phyloP scores from a whole-genome alignment of 2,329 filamentous ascomycete species.

The Fusarium coffeatum region DNA sequence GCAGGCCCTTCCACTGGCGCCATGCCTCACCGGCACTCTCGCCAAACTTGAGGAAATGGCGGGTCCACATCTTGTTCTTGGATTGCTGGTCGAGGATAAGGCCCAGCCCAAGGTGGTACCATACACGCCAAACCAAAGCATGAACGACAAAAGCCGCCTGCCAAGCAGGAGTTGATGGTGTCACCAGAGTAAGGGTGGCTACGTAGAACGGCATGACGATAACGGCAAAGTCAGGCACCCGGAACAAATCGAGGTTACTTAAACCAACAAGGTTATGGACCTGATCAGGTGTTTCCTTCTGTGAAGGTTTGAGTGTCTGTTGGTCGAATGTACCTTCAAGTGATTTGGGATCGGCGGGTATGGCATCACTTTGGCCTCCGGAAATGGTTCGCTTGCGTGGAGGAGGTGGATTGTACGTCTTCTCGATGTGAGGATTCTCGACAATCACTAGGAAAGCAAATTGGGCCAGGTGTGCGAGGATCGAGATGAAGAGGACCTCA shows the following conservation, averaged over 20 bases:
- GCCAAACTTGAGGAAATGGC: constrained; percentile 97
- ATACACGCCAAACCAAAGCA: constrained; percentile 85
- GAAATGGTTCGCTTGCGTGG: constrained; percentile 69
- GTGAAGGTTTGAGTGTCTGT: constrained; percentile 38
- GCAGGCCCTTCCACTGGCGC: constrained; percentile 97
- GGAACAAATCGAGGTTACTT: constrained; percentile 87
- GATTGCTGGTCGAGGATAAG: constrained; percentile 88
- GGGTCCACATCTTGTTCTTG: constrained; percentile 91
- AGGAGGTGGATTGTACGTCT: constrained; percentile 92
- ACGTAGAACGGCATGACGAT: constrained; percentile 82
- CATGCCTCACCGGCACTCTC: constrained; percentile 92
- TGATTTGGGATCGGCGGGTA: constrained; percentile 44
- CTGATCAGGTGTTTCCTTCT: constrained; percentile 65
- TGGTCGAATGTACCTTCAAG: constrained; percentile 42
- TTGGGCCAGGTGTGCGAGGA: constrained; percentile 92
- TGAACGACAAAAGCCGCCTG: constrained; percentile 84
- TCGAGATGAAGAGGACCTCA: constrained; percentile 95
- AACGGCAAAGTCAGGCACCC: constrained; percentile 85
- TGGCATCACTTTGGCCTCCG: constrained; percentile 48
- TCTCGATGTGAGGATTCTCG: constrained; percentile 98
- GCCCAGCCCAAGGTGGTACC: constrained; percentile 91
- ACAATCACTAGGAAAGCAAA: constrained; percentile 92
- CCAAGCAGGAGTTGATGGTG: constrained; percentile 79
- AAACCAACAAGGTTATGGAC: constrained; percentile 88
- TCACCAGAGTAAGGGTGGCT: constrained; percentile 76